Evolutionary conservation across 1,139 yeast genomes (phyloP).

Genomic region (Arxiozyma slooffiae): DNA sequence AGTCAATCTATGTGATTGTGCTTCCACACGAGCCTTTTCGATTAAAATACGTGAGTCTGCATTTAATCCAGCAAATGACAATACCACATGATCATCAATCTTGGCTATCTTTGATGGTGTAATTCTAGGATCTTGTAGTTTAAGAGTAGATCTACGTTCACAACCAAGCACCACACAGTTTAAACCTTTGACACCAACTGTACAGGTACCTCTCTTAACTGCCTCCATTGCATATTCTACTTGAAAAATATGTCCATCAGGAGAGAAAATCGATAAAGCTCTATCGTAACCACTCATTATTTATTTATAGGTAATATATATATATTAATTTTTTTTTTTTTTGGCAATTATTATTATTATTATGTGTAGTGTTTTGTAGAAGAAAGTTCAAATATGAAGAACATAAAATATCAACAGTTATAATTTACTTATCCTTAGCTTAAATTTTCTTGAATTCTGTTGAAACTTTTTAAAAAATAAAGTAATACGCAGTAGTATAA

Average conservation of each 20-base stretch:
- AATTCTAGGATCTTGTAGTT: constrained; percentile 90
- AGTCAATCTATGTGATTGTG: constrained; percentile 89
- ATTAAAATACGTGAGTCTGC: constrained; percentile 95
- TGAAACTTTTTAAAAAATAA: no score
- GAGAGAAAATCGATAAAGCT: constrained; percentile 97
- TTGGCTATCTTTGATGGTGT: constrained; percentile 91
- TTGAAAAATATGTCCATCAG: constrained; percentile 98
- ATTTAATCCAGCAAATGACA: constrained; percentile 94
- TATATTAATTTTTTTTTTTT: not conserved
- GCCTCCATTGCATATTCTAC: constrained; percentile 98
- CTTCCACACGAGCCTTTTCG: constrained; percentile 93
- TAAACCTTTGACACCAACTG: constrained; percentile 91
- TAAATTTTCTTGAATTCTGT: not conserved
- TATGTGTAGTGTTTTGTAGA: not conserved
- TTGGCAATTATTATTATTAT: no score
- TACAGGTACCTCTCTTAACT: constrained; percentile 95
- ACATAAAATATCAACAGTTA: not conserved
- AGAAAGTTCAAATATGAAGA: not conserved
- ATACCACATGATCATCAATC: constrained; percentile 79
- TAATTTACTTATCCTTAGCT: no score
- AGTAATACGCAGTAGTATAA: not conserved
- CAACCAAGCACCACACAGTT: constrained; percentile 88
- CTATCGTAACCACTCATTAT: constrained; percentile 97
- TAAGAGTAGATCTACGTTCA: constrained; percentile 90
- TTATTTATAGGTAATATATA: not conserved